Percentiles rank a stretch among this genome's conserved stretches.
These are phyloP conservation scores for Lactarius sp. DNA, from an alignment of 768 basidiomycete genomes.

Conservation along the genomic window DNA sequence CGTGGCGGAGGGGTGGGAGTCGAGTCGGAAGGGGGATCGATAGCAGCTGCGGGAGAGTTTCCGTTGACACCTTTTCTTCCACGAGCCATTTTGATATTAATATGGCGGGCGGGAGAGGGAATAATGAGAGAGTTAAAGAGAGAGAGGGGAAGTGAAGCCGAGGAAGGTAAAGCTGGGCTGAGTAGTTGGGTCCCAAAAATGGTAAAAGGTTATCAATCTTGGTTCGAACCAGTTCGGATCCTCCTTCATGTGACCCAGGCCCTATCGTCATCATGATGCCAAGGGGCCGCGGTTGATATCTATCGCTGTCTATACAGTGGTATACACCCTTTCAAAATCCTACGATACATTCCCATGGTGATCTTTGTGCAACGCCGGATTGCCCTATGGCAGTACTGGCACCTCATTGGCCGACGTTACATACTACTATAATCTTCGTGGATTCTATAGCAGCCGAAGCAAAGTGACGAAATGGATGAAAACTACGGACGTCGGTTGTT, in stretches of 20 bases:
- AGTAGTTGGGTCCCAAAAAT: background rate
- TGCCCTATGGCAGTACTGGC: no score
- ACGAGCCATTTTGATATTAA: constrained; percentile 18
- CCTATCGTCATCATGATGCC: no score
- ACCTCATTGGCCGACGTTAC: no score
- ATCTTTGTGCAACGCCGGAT: no score
- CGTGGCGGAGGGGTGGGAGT: constrained; percentile 12
- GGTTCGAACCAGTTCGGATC: constrained; percentile 21
- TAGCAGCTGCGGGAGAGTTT: background rate
- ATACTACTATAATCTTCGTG: no score
- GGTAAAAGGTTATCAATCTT: background rate
- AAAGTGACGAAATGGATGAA: no score
- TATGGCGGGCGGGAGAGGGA: background rate
- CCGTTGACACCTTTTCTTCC: constrained; percentile 26
- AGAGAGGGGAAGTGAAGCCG: background rate
- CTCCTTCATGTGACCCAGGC: background rate
- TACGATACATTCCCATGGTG: no score
- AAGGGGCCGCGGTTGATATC: no score
- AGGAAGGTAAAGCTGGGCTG: background rate
- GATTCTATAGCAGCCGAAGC: no score
- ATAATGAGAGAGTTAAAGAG: background rate
- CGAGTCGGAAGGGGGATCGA: constrained; percentile 18
- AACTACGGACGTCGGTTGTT: no score
- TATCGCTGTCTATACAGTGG: no score
- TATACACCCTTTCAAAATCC: no score